Conservation (phyloP, 192 early-diverging fungal species). For the Diversispora eburnea region DNA sequence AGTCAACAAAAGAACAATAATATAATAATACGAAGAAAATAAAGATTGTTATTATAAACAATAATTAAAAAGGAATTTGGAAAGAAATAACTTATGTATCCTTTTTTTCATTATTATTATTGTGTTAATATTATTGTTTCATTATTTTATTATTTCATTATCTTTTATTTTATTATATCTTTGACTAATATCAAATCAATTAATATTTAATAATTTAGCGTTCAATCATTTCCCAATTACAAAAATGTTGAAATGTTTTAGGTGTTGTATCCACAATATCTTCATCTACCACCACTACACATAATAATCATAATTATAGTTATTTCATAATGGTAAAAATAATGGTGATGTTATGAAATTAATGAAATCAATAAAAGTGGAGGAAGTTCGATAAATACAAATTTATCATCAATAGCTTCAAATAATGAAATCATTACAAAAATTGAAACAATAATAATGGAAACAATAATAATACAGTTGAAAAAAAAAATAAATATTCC, state of each 20-base stretch:
- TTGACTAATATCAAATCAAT: no score
- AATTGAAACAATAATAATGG: background rate
- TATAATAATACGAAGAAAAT: background rate
- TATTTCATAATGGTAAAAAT: no score
- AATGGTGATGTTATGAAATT: no score
- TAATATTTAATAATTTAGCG: slow-evolving; percentile 20
- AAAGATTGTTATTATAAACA: background rate
- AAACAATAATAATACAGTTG: slow-evolving; percentile 28
- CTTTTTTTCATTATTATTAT: background rate
- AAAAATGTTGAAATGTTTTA: slow-evolving; percentile 52
- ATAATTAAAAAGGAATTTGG: background rate
- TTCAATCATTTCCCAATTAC: slow-evolving; percentile 50
- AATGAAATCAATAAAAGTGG: no score
- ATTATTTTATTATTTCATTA: background rate
- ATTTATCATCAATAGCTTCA: no score
- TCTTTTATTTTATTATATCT: no score
- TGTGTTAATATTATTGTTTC: background rate
- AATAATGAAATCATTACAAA: no score
- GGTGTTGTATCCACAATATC: slow-evolving; percentile 49
- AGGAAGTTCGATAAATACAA: no score
- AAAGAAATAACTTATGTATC: slow-evolving; percentile 53
- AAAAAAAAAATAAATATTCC: slow-evolving; percentile 54
- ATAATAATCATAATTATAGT: no score
- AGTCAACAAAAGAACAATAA: background rate
- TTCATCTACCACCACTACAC: slow-evolving; percentile 29